These are phyloP conservation scores for Byssoonygena ceratinophila DNA, from an alignment of 2,329 filamentous ascomycete genomes.

Conservation along the genomic window DNA sequence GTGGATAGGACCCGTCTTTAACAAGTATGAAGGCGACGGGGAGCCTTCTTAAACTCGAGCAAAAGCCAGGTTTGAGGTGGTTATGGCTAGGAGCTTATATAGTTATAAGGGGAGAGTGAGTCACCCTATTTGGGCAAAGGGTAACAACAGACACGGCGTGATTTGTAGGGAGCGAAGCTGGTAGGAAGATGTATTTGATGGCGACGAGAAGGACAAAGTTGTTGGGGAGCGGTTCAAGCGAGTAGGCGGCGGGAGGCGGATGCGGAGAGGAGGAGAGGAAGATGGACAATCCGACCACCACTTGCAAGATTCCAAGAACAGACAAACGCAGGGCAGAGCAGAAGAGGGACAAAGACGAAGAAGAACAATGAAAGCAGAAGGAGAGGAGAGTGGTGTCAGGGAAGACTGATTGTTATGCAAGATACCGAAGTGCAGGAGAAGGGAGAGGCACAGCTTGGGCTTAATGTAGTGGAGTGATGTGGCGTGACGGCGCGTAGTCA, in stretches of 20 bases:
- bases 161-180: not conserved
- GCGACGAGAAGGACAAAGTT: not conserved
- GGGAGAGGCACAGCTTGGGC: conserved; percentile 9
- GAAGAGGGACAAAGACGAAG: not conserved
- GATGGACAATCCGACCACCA: not conserved
- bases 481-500: conserved; percentile 9
- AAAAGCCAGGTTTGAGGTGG: conserved; percentile 13
- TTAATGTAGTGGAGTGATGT: conserved; percentile 9
- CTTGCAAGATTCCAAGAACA: not conserved
- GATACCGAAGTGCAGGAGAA: conserved; percentile 9
- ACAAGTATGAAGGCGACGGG: conserved; percentile 16
- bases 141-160: not conserved
- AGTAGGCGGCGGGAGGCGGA: not conserved
- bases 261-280: not conserved
- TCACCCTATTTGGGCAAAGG: not conserved
- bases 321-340: not conserved
- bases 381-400: not conserved
- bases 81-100: not conserved
- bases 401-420: conserved; percentile 10
- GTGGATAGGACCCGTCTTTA: conserved; percentile 17
- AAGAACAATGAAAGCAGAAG: not conserved
- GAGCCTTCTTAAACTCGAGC: conserved; percentile 12
- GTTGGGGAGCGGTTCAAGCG: not conserved
- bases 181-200: not conserved
- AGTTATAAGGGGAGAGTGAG: not conserved